phyloP scores from a whole-genome alignment of 345 rosid species.

The Hibiscus trionum region DNA sequence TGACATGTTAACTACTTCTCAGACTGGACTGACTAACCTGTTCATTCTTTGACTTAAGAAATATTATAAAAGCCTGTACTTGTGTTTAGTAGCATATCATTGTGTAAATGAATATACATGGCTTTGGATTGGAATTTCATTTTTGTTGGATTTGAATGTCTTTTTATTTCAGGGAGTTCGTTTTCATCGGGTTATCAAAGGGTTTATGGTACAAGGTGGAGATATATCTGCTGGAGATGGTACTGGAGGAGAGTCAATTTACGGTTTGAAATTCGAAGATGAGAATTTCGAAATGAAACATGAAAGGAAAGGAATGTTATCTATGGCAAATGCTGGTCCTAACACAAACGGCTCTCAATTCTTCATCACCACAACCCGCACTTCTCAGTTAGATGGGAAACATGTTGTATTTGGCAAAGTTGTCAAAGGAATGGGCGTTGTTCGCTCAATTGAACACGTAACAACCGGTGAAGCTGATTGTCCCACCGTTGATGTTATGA shows the following conservation, averaged over 20 bases:
- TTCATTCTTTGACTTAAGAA: too few species aligned
- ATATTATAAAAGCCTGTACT: too few species aligned
- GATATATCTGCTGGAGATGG: conserved; percentile 91
- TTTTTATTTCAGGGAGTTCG: conserved; percentile 55
- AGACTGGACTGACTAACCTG: too few species aligned
- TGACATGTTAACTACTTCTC: too few species aligned
- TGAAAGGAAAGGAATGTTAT: conserved; percentile 90
- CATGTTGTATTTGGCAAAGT: conserved; percentile 93
- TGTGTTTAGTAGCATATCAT: not conserved
- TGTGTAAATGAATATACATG: not conserved
- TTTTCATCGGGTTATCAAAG: conserved; percentile 77
- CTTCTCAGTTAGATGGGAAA: conserved; percentile 84
- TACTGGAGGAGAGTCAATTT: conserved; percentile 89
- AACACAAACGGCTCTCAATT: conserved; percentile 96
- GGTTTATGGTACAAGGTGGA: conserved; percentile 92
- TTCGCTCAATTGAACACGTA: conserved; percentile 77
- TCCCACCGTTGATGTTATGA: conserved; percentile 51
- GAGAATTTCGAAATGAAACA: conserved; percentile 85
- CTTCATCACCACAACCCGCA: conserved; percentile 81
- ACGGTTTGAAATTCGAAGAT: conserved; percentile 83
- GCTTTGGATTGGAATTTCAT: not conserved
- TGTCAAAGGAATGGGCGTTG: conserved; percentile 87
- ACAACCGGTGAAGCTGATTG: conserved; percentile 38
- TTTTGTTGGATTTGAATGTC: not conserved
- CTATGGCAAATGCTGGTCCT: conserved; percentile 88